Conservation (phyloP, 371 early-diverging fungal genomes). For the Mucor circinelloides region DNA sequence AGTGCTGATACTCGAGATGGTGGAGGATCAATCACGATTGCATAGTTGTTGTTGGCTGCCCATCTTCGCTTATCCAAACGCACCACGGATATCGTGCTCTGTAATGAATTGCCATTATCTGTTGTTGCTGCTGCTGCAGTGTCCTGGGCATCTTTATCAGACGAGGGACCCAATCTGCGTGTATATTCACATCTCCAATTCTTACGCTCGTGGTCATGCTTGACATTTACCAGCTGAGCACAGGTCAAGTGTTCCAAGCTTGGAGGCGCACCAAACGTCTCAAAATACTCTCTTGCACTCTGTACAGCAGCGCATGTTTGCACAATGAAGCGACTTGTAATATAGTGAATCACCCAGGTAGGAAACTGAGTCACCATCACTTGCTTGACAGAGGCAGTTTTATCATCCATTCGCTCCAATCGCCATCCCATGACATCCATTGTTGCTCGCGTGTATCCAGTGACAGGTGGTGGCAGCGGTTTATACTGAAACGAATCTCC, state of each 20-base stretch:
- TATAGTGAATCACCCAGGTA: conserved; percentile 24
- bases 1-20: conserved; percentile 50
- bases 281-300: conserved; percentile 45
- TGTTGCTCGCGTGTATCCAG: conserved; percentile 50
- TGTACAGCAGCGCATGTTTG: conserved; percentile 27
- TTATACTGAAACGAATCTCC: conserved; percentile 41
- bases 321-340: conserved; percentile 15
- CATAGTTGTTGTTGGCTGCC: conserved; percentile 43
- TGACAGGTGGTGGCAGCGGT: conserved; percentile 40
- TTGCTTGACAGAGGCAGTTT: conserved; percentile 41
- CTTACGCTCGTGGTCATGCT: conserved; percentile 49
- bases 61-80: conserved; percentile 50
- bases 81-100: conserved; percentile 39
- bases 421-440: conserved; percentile 57
- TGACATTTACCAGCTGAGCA: conserved; percentile 41
- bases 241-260: conserved; percentile 46
- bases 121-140: not conserved
- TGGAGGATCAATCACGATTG: conserved; percentile 59
- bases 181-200: conserved; percentile 60
- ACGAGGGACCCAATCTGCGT: conserved; percentile 13
- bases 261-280: conserved; percentile 56
- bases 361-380: conserved; percentile 39
- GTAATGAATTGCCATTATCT: not conserved
- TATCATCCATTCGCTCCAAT: conserved; percentile 37
- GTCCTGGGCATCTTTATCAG: conserved; percentile 6